Conservation (phyloP, 768 basidiomycete species). For the Tylopilus intermedius region DNA sequence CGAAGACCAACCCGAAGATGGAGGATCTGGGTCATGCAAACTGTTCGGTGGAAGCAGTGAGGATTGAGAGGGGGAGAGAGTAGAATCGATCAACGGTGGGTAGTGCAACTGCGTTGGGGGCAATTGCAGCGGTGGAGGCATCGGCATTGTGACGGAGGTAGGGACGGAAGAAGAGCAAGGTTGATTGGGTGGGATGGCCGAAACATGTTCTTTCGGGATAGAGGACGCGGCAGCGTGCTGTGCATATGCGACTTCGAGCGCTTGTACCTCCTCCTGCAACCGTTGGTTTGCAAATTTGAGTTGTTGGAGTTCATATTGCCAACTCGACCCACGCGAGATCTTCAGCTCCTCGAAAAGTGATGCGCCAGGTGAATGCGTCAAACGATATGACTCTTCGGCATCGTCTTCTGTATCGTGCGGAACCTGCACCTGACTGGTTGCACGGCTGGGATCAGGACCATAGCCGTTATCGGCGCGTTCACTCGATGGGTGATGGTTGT, state of each 20-base stretch:
- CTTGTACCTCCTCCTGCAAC: constrained; percentile 52
- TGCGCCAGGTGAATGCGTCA: constrained; percentile 16
- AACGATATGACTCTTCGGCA: neutral
- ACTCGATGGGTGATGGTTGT: neutral
- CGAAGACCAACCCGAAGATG: constrained; percentile 25
- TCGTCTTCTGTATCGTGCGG: neutral
- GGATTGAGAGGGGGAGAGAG: neutral
- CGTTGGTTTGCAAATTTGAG: constrained; percentile 67
- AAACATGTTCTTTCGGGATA: neutral
- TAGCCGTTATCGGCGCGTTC: neutral
- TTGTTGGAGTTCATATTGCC: constrained; percentile 92
- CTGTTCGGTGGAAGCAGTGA: constrained; percentile 3
- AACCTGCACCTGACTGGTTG: neutral
- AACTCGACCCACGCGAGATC: constrained; percentile 63
- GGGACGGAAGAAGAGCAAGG: neutral
- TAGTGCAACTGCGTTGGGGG: constrained; percentile 10
- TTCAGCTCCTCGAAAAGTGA: constrained; percentile 75
- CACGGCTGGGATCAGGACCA: neutral
- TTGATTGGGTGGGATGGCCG: neutral
- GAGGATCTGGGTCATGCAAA: constrained; percentile 19
- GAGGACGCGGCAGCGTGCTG: neutral
- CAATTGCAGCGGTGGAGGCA: neutral
- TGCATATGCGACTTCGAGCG: constrained; percentile 30
- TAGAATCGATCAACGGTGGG: constrained; percentile 4
- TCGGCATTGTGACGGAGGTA: neutral